Evolutionary conservation across 495 filamentous ascomycete genomes (phyloP), one percentile per base, ranked within the genome.

Genomic region (Aspergillus campestris): DNA sequence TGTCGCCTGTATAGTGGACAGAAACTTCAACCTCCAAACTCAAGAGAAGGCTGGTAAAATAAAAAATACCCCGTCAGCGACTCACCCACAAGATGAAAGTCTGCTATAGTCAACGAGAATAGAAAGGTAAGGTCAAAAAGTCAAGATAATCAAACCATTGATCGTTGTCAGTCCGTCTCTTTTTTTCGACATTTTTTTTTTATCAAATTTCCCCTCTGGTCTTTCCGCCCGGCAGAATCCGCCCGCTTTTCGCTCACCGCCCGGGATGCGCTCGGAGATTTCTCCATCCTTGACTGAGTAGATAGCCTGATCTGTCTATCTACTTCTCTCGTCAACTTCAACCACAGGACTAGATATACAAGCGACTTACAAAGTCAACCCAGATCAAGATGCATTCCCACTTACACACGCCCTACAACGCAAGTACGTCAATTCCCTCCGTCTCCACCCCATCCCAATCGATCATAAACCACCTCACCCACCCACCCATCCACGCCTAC

Each of bases 361-460:
- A 4, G n/a, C 38, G 34, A 35, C 46, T 49, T 35, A 13, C 35
- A 27, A 24, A 46, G 3, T 29, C 39, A 11, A 41, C 7, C 18
- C 5, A 15, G 3, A 6, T 44, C 61, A 81, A 67, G 38, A 98
- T 98, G 92, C 92, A 98, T 86, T 92, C 92, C 18, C 90, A 94
- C 66, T 69, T 98, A 4, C 89, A 97, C 56, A 95, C 87, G 18
- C 85, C 89, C 51, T 79, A 94, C 56, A 95, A 94, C 52, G 69
- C 68, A 62, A 89, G 92, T 95, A 77, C 27, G 71, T 68, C 41
- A 12, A 31, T 44, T 33, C 31, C 40, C 30, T 30, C 38, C 37
- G 14, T 49, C 9, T 4, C 18, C 18, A 24, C 18, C 18, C 18
- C 18, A 24, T 24, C 18, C 18, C 18, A 24, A 24, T 24, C 18